A percentile compares a stretch with the other conserved stretches of the same genome.
Conservation (phyloP, 2,329 filamentous ascomycete species). For the Dendrostoma leiphaemia region DNA sequence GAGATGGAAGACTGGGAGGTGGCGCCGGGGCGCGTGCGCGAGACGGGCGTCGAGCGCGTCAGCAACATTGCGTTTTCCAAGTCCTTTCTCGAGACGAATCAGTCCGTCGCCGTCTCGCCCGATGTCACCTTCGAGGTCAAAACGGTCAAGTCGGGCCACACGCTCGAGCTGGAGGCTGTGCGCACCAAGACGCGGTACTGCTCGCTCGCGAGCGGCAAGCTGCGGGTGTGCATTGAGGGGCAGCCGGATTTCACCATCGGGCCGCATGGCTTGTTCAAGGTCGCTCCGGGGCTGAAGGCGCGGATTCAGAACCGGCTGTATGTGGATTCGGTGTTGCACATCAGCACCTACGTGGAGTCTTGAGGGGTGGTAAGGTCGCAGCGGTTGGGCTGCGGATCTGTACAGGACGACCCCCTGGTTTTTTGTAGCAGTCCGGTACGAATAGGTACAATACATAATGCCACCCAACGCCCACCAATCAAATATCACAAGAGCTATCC, state of each 20-base stretch:
- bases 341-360: neutral
- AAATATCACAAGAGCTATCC: no score
- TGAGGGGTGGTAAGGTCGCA: neutral
- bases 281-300: slow-evolving; percentile 22
- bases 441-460: no score
- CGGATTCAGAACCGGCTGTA: slow-evolving; percentile 25
- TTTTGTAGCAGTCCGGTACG: no score
- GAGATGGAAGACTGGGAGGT: slow-evolving; percentile 38
- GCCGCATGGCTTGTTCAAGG: slow-evolving; percentile 27
- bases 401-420: no score
- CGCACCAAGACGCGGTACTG: slow-evolving; percentile 24
- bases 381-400: neutral
- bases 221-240: slow-evolving; percentile 23
- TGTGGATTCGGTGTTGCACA: slow-evolving; percentile 26
- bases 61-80: slow-evolving; percentile 32
- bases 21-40: slow-evolving; percentile 30
- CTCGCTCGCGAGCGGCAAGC: slow-evolving; percentile 30
- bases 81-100: slow-evolving; percentile 27
- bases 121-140: slow-evolving; percentile 29
- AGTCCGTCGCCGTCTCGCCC: slow-evolving; percentile 24
- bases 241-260: slow-evolving; percentile 27
- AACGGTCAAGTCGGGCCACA: slow-evolving; percentile 24
- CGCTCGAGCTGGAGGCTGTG: slow-evolving; percentile 21
- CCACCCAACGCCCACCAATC: no score
- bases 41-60: neutral